A percentile compares a stretch with the other conserved stretches of the same genome.
Evolutionary conservation across 257 asterid genomes (phyloP).

Genomic region (Buddleja alternifolia): DNA sequence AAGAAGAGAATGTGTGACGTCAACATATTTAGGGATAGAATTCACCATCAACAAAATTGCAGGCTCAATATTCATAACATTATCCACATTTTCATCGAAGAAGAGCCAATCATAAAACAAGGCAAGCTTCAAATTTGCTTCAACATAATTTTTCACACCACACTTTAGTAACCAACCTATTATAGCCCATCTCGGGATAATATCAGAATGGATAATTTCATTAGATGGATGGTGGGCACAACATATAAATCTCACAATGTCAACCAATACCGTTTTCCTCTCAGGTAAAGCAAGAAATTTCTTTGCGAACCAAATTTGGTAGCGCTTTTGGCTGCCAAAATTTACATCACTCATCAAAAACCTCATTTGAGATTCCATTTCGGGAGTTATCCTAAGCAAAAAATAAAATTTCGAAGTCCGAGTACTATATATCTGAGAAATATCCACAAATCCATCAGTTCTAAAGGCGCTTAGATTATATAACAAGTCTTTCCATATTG

Average conservation of each 20-base stretch:
- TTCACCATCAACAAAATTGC: conserved; percentile 69
- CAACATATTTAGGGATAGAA: conserved; percentile 67
- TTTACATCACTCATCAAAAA: conserved; percentile 73
- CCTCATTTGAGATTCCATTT: conserved; percentile 81
- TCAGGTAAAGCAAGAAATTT: conserved; percentile 61
- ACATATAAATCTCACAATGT: conserved; percentile 79
- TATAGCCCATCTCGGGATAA: conserved; percentile 81
- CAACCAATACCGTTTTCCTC: conserved; percentile 52
- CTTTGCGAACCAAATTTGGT: conserved; percentile 75
- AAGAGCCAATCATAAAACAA: conserved; percentile 84
- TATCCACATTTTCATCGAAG: conserved; percentile 69
- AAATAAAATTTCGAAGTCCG: conserved; percentile 67
- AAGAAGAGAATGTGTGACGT: conserved; percentile 70
- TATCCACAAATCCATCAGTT: conserved; percentile 48
- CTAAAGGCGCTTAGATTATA: conserved; percentile 50
- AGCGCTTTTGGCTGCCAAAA: conserved; percentile 67
- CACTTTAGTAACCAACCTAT: conserved; percentile 73
- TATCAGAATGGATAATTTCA: conserved; percentile 58
- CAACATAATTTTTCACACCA: conserved; percentile 52
- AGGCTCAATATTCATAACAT: conserved; percentile 77
- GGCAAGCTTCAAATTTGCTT: conserved; percentile 75
- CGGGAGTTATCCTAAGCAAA: conserved; percentile 79
- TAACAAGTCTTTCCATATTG: conserved; percentile 75
- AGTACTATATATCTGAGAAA: conserved; percentile 51
- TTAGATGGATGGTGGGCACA: conserved; percentile 76